These are phyloP conservation scores for Cercophora scortea DNA, from an alignment of 495 filamentous ascomycete species.

Conservation along the genomic window DNA sequence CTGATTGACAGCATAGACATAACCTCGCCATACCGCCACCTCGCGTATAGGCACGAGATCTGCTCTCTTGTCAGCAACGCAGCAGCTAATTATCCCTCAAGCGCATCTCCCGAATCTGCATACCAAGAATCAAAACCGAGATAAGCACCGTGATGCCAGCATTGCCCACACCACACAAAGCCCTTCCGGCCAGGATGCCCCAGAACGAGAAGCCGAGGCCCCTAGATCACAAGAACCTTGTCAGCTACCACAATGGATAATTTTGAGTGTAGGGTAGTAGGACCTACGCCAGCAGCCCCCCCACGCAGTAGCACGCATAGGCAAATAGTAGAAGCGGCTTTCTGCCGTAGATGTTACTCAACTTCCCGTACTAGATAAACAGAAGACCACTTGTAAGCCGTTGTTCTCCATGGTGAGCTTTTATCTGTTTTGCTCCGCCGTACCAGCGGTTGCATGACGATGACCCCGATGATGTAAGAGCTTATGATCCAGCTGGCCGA, in stretches of 20 bases:
- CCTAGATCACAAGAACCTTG: not conserved
- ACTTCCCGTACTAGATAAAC: conserved; percentile 5
- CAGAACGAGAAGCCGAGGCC: conserved; percentile 8
- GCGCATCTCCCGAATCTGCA: not conserved
- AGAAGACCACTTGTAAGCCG: not conserved
- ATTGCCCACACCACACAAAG: conserved; percentile 8
- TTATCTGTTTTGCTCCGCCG: not conserved
- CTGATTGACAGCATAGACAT: conserved; percentile 11
- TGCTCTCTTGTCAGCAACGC: not conserved
- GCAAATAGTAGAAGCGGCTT: conserved; percentile 10
- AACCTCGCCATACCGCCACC: conserved; percentile 13
- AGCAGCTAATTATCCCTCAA: not conserved
- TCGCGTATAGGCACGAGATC: conserved; percentile 11
- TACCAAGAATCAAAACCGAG: conserved; percentile 11
- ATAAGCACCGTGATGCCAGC: conserved; percentile 12
- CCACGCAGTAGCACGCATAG: conserved; percentile 1
- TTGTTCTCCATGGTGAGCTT: not conserved
- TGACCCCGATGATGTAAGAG: conserved; percentile 8
- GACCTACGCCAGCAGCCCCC: conserved; percentile 4
- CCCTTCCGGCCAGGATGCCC: conserved; percentile 5
- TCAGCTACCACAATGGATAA: not conserved
- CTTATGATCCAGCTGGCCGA: conserved; percentile 13
- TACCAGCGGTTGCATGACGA: conserved; percentile 9
- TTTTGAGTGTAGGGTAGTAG: too few species aligned
- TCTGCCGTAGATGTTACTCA: conserved; percentile 12